Evolutionary conservation across 257 asterid species (phyloP), one percentile per base, ranked within the genome.

Genomic region (Ocimum tenuiflorum): DNA sequence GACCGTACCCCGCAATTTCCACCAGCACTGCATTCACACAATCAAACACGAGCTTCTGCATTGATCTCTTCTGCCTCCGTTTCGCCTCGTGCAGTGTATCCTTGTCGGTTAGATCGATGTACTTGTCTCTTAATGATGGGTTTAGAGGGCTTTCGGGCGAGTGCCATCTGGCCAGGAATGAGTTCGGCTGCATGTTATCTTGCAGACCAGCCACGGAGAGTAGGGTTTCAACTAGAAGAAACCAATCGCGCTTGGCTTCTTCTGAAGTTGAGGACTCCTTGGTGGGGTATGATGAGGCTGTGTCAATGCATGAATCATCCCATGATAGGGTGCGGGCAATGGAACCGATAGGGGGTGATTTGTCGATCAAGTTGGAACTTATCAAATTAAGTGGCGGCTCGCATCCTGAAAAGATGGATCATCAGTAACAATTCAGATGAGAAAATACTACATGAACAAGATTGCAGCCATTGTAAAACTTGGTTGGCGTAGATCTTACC

Each of bases 261-360:
- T 81, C 82, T 0, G 77, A 45, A 39, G 77, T 73, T 20, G 60
- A 73, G 54, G 87, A 74, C 48, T 80, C 77, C 55, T 78, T 80
- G 27, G 46, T 39, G 39, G 88, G 81, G 68, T 78, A 84, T 18
- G 91, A 80, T 23, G 85, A 79, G 77, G 95, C 85, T 15, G 89
- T 83, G 67, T 86, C 88, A 61, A 78, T 49, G 70, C 85, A 79
- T 20, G 86, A 75, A 54, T 85, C 88, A 0, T 87, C 88, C 86
- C 86, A 82, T 52, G 89, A 79, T 15, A 89, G 81, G 36, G 91
- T 80, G 17, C 96, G 95, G 4, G 97, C 80, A 48, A 92, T 82
- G 56, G 99, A 87, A 60, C 99, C 99, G 73, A 89, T 92, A 8
- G 95, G 99, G 15, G 97, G 99, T 57, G 99, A 92, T 72, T 92